Evolutionary conservation across 768 basidiomycete genomes (phyloP), one percentile per base, ranked within the genome.

Genomic region (Harrya chromipes): DNA sequence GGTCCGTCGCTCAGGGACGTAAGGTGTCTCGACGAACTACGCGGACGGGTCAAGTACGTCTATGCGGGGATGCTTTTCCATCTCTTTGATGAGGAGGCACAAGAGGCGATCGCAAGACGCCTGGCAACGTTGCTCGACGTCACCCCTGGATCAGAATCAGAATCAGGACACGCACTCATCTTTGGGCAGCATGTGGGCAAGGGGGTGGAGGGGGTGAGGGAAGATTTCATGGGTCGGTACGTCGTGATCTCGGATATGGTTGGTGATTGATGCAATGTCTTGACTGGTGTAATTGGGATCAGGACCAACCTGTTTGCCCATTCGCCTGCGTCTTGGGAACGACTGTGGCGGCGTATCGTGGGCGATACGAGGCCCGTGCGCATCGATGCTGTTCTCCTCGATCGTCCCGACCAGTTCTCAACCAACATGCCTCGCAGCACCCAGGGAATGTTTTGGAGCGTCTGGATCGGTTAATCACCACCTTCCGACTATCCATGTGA

Each of bases 11-110:
- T 50, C 16, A 21, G 34, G 1, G 20, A 53, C 11, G 58, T 64
- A 10, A 51, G 44, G 4, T 31, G 45, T 23, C 54, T 70, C 10
- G 42, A 56, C 12, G 57, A 66, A 20, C 57, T 70, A 12, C 52
- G 47, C 14, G 63, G 60, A 33, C 33, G 57, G 17, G 48, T 67
- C 20, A 61, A 56, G 34, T 61, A 65, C 49, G 49, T 70, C 26
- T 69, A 71, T 47, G 50, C 63, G 4, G 67, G 68, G 2, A 64
- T 69, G 10, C 49, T 72, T 11, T 72, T 72, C 54, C 67, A 72
- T 43, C 58, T 71, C n/a, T 69, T 68, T 44, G 62, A 68, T 54
- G 63, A 67, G 52, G 40, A 54, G 14, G 65, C 61, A 40, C 71
- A 72, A 51, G 52, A 61, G n/a, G 63, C 49, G 8, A 56, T 70